These are phyloP conservation scores for Zygoascus flipseniorum DNA, from an alignment of 805 yeast genomes.

Conservation along the genomic window DNA sequence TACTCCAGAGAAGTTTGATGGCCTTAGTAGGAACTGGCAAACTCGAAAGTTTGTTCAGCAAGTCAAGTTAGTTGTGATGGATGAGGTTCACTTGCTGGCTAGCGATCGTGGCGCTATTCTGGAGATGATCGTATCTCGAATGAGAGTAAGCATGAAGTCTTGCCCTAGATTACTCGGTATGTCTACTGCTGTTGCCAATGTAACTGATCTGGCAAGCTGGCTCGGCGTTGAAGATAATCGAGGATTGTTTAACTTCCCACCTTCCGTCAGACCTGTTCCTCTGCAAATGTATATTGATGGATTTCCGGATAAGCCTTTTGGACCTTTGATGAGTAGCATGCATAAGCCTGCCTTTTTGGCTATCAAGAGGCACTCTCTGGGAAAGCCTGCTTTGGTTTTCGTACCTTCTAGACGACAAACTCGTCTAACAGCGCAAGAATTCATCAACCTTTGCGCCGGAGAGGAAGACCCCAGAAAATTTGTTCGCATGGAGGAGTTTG, in stretches of 20 bases:
- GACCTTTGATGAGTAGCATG: slow-evolving; percentile 78
- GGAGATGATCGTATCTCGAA: slow-evolving; percentile 83
- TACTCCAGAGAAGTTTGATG: slow-evolving; percentile 82
- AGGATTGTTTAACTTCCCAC: slow-evolving; percentile 73
- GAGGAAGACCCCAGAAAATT: slow-evolving; percentile 71
- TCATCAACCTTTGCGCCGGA: slow-evolving; percentile 70
- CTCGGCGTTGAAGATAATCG: slow-evolving; percentile 47
- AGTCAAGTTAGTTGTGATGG: slow-evolving; percentile 72
- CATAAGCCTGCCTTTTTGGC: slow-evolving; percentile 89
- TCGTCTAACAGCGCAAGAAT: slow-evolving; percentile 67
- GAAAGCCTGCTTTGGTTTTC: slow-evolving; percentile 74
- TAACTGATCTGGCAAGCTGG: slow-evolving; percentile 83
- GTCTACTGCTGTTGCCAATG: slow-evolving; percentile 82
- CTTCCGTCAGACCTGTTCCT: slow-evolving; percentile 78
- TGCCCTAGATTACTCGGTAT: slow-evolving; percentile 64
- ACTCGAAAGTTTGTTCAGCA: slow-evolving; percentile 67
- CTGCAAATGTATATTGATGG: slow-evolving; percentile 83
- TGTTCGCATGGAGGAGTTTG: slow-evolving; percentile 55
- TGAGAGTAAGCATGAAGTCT: slow-evolving; percentile 49
- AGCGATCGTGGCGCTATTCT: slow-evolving; percentile 81
- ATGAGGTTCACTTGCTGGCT: slow-evolving; percentile 75
- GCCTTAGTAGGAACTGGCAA: slow-evolving; percentile 82
- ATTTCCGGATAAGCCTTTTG: slow-evolving; percentile 57
- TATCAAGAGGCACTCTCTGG: slow-evolving; percentile 82
- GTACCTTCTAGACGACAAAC: slow-evolving; percentile 83